phyloP scores from a whole-genome alignment of 805 yeast genomes.

The Starmerella asiatica region DNA sequence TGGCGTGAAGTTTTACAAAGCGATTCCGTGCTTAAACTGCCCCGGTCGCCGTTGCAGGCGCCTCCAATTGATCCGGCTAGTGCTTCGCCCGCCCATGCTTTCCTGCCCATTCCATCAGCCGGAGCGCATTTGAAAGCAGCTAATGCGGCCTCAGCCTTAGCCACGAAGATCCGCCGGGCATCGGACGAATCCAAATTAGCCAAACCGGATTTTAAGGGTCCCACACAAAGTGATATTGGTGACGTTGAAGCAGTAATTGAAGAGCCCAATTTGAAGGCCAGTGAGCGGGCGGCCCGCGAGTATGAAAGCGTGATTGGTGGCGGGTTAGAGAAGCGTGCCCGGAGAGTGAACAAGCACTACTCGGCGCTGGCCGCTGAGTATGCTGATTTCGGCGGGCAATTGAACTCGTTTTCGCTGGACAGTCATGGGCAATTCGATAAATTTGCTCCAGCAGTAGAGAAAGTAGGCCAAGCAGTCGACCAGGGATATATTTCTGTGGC shows the following conservation, averaged over 20 bases:
- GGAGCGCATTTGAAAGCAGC: slow-evolving; percentile 24
- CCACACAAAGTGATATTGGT: neutral
- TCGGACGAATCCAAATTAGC: neutral
- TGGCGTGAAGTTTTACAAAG: slow-evolving; percentile 63
- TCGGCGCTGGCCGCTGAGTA: slow-evolving; percentile 49
- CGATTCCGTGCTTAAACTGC: slow-evolving; percentile 42
- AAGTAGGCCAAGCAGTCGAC: slow-evolving; percentile 77
- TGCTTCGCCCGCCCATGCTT: slow-evolving; percentile 45
- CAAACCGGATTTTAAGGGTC: too few relatives aligned
- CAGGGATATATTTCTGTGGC: slow-evolving; percentile 40
- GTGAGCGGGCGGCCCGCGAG: neutral
- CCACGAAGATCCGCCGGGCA: neutral
- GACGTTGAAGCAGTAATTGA: neutral
- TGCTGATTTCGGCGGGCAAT: slow-evolving; percentile 64
- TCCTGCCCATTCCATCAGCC: slow-evolving; percentile 48
- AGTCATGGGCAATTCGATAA: slow-evolving; percentile 25
- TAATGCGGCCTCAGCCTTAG: neutral
- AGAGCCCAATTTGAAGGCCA: neutral
- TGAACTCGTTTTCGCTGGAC: slow-evolving; percentile 47
- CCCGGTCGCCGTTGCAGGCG: slow-evolving; percentile 40
- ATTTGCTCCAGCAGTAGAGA: slow-evolving; percentile 49
- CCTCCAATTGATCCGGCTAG: slow-evolving; percentile 50
- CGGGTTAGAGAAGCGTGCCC: slow-evolving; percentile 45
- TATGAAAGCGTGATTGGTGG: slow-evolving; percentile 18
- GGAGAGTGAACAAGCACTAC: slow-evolving; percentile 41